phyloP scores from a whole-genome alignment of 306 rosid species.

The Ammopiptanthus mongolicus region DNA sequence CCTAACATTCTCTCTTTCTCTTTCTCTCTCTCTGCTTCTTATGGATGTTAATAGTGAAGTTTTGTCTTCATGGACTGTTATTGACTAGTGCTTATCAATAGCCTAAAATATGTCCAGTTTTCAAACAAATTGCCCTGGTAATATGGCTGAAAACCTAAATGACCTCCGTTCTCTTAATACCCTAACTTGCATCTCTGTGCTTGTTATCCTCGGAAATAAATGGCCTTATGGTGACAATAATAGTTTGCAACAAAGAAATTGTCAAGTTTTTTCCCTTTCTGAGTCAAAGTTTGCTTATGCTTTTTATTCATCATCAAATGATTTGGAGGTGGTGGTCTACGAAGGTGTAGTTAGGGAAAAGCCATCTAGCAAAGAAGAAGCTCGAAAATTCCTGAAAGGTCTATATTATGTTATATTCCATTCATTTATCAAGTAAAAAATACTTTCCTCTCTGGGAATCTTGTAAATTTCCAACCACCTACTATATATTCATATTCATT shows the following conservation, averaged over 20 bases:
- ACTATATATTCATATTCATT: not conserved
- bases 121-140: conserved; percentile 12
- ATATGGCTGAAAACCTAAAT: conserved; percentile 8
- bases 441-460: not conserved
- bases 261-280: not conserved
- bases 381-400: conserved; percentile 87
- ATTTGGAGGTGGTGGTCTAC: conserved; percentile 97
- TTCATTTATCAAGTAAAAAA: not conserved
- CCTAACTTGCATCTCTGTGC: conserved; percentile 2
- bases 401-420: conserved; percentile 4
- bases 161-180: conserved; percentile 12
- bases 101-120: conserved; percentile 6
- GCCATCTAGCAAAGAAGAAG: conserved; percentile 89
- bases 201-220: conserved; percentile 47
- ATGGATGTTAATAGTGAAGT: conserved; percentile 2
- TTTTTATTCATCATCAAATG: conserved; percentile 47
- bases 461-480: not conserved
- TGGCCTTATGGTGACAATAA: conserved; percentile 53
- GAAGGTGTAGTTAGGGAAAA: conserved; percentile 89
- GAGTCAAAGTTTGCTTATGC: conserved; percentile 20
- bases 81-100: conserved; percentile 1
- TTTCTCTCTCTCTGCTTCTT: not conserved
- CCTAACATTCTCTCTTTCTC: not conserved
- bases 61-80: not conserved
- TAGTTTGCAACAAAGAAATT: conserved; percentile 14